Evolutionary conservation across 139 green algal genomes (phyloP).

Genomic region (Volvox africanus): DNA sequence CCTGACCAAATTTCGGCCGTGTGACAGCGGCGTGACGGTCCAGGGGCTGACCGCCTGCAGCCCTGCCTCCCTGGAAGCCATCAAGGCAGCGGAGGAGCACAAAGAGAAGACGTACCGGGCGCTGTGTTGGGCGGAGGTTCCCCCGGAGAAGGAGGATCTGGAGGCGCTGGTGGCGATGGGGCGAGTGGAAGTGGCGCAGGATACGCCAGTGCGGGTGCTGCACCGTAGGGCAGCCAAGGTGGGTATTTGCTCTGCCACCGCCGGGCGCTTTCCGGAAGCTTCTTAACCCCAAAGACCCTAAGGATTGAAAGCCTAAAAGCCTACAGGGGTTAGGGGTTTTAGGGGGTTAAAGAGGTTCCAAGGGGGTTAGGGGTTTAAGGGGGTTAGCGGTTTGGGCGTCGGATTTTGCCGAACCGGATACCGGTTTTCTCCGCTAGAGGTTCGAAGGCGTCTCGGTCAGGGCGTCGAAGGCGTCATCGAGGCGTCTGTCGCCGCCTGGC

Average conservation of each 20-base stretch:
- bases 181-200: constrained; percentile 80
- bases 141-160: constrained; percentile 57
- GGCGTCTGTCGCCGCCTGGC: too few relatives aligned
- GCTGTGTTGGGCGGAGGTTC: constrained; percentile 66
- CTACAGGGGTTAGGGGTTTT: too few relatives aligned
- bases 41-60: constrained; percentile 53
- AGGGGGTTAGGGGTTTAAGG: too few relatives aligned
- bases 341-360: too few relatives aligned
- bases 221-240: constrained; percentile 84
- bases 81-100: constrained; percentile 81
- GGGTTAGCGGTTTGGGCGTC: background rate
- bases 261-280: too few relatives aligned
- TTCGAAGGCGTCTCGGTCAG: too few relatives aligned
- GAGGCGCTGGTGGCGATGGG: constrained; percentile 56
- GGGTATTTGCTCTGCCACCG: background rate
- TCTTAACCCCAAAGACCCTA: too few relatives aligned
- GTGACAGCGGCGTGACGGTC: constrained; percentile 57
- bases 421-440: too few relatives aligned
- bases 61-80: constrained; percentile 39
- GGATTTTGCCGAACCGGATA: too few relatives aligned
- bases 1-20: too few relatives aligned
- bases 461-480: too few relatives aligned
- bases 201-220: constrained; percentile 85
- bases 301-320: too few relatives aligned
- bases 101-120: constrained; percentile 90